Base-by-base conservation (phyloP, 805 yeast species). In the Debaryomyces tyrocola region DNA sequence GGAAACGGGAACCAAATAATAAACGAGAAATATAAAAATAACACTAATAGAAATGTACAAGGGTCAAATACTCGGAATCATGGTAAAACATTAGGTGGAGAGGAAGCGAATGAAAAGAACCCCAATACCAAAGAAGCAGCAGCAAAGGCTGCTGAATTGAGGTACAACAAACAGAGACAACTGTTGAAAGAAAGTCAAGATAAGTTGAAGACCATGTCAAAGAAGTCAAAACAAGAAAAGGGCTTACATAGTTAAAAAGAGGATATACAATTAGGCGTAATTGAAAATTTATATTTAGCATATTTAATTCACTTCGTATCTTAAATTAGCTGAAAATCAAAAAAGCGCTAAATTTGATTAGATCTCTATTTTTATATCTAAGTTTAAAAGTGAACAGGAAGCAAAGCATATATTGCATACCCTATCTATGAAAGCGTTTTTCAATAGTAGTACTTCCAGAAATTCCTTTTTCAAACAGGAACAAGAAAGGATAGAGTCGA, bases 91-190 rank as follows among this genome's bases (percentile, higher is more conserved):
- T 49, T 60, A 17, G 59, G 62, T 12, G 53, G 45, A 1, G 33
- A 42, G 14, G 45, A n/a, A 7, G 24, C 40, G 7, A 41, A 39
- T 6, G 33, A 29, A n/a, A 40, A 33, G 8, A 12, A 48, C 3
- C 44, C 27, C 10, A 37, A 40, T 17, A 53, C 66, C 15, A 57
- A 52, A 40, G 65, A 56, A 17, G 75, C 75, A 2, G 73, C 64
- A 2, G 77, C 75, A 4, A 53, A 49, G 36, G 78, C 78, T 6
- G 77, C 77, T 1, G 71, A 72, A 44, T 58, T 52, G 31, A 50
- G 78, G 38, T 64, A 49, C 48, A 50, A 60, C 27, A 58, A 55
- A 37, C 64, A 60, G 20, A 67, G 68, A 43, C 60, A 59, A 20
- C 54, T 64, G 39, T 21, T 49, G 18, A 52, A 56, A 44, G 56